Percentiles rank a stretch among this genome's conserved stretches.
Evolutionary conservation across 2,329 filamentous ascomycete genomes (phyloP).

Genomic region (Cladosporium sp.): DNA sequence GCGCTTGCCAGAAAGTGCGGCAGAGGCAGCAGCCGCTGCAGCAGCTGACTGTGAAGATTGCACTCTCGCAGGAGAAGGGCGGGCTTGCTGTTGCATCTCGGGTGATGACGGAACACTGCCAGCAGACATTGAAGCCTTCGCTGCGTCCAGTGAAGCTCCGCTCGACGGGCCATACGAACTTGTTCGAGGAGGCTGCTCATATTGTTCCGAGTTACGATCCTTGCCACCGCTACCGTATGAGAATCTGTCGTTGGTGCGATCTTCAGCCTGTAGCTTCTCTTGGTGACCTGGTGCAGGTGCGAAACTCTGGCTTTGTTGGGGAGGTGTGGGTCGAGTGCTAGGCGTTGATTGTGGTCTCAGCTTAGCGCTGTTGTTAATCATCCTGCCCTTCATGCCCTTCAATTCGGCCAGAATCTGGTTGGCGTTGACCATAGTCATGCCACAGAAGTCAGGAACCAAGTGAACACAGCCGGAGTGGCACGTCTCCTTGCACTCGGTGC

Average conservation of each 20-base stretch:
- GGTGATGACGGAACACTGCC: conserved; percentile 45
- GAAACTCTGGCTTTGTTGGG: conserved; percentile 41
- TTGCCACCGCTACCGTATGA: conserved; percentile 46
- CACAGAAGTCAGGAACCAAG: conserved; percentile 96
- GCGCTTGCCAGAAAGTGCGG: conserved; percentile 44
- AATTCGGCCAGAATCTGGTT: conserved; percentile 91
- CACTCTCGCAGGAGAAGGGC: conserved; percentile 50
- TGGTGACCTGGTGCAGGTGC: conserved; percentile 34
- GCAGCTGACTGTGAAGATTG: conserved; percentile 53
- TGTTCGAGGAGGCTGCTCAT: conserved; percentile 40
- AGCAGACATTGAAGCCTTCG: conserved; percentile 47
- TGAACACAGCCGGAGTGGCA: conserved; percentile 91
- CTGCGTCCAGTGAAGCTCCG: conserved; percentile 48
- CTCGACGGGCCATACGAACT: conserved; percentile 43
- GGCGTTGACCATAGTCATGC: conserved; percentile 97
- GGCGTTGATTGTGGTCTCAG: conserved; percentile 52
- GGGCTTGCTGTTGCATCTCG: conserved; percentile 43
- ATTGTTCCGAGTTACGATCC: conserved; percentile 41
- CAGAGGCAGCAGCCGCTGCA: conserved; percentile 49
- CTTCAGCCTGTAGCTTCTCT: conserved; percentile 35
- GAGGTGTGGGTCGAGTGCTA: conserved; percentile 47
- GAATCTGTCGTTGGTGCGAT: conserved; percentile 31
- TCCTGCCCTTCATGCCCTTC: conserved; percentile 68
- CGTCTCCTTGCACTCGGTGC: conserved; percentile 89
- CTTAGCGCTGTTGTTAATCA: conserved; percentile 45